Percentiles rank a stretch among this genome's conserved stretches.
Conservation (phyloP, 2,329 filamentous ascomycete genomes). For the Aspergillus clavatus region DNA sequence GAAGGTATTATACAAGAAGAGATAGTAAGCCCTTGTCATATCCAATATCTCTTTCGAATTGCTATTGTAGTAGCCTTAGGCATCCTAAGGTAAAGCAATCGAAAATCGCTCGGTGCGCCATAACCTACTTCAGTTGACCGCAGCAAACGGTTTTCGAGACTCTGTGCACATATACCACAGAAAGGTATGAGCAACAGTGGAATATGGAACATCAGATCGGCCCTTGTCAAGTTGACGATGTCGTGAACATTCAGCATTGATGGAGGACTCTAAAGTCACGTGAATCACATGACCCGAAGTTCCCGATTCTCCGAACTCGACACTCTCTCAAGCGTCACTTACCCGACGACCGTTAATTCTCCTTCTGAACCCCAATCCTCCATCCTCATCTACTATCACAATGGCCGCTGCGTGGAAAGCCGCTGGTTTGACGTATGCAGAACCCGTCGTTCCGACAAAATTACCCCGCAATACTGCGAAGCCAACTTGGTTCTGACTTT, state of each 20-base stretch:
- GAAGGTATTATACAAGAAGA: too few species aligned
- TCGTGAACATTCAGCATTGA: not conserved
- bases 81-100: too few species aligned
- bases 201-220: too few species aligned
- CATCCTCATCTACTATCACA: constrained; percentile 46
- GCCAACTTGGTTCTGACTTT: constrained; percentile 21
- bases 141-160: too few species aligned
- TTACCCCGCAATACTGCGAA: constrained; percentile 1
- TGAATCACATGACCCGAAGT: constrained; percentile 20
- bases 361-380: constrained; percentile 26
- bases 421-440: constrained; percentile 83
- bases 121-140: too few species aligned
- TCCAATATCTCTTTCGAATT: too few species aligned
- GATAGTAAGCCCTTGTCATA: too few species aligned
- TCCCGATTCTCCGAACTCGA: constrained; percentile 35
- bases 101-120: too few species aligned
- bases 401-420: constrained; percentile 99
- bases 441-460: constrained; percentile 21
- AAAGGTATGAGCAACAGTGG: too few species aligned
- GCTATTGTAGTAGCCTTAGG: too few species aligned
- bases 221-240: too few species aligned
- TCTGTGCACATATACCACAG: too few species aligned
- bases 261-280: not conserved
- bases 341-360: constrained; percentile 25
- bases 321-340: constrained; percentile 28